A percentile compares a stretch with the other conserved stretches of the same genome.
phyloP scores from a whole-genome alignment of 106 monocot species.

The Agapanthus africanus region DNA sequence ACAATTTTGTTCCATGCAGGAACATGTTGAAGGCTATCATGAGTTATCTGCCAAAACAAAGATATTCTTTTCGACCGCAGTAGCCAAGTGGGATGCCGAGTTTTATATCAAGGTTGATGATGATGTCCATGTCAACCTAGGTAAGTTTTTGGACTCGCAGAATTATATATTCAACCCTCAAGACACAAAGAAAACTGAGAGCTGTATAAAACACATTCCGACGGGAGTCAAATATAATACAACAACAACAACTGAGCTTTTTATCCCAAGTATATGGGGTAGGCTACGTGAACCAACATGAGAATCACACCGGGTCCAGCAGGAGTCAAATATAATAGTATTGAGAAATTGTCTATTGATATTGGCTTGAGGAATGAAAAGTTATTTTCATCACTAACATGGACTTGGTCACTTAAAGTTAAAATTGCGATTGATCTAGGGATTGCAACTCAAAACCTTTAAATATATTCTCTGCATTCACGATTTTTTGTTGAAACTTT shows the following conservation, averaged over 20 bases:
- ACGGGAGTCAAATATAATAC: neutral
- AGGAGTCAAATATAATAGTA: neutral
- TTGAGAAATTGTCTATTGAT: neutral
- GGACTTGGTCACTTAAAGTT: neutral
- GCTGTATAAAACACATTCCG: neutral
- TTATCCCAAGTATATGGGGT: neutral
- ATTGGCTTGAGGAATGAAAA: neutral
- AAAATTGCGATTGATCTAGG: too few species aligned
- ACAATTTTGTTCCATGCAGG: slow-evolving; percentile 28
- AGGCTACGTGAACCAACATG: too few species aligned
- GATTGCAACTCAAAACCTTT: too few species aligned
- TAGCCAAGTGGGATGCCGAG: slow-evolving; percentile 89
- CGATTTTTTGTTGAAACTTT: too few species aligned
- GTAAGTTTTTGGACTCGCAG: slow-evolving; percentile 20
- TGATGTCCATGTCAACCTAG: slow-evolving; percentile 94
- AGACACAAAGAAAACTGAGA: too few species aligned
- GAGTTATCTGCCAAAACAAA: slow-evolving; percentile 96
- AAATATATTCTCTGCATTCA: too few species aligned
- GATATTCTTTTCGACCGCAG: slow-evolving; percentile 86
- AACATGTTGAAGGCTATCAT: slow-evolving; percentile 96
- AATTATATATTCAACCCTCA: too few species aligned
- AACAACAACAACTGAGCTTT: neutral
- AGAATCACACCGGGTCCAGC: too few species aligned
- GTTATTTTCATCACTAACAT: neutral
- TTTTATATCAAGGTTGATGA: slow-evolving; percentile 98